Percentiles rank a stretch among this genome's conserved stretches.
Evolutionary conservation across 345 rosid genomes (phyloP).

Genomic region (Eucalyptus viminalis): DNA sequence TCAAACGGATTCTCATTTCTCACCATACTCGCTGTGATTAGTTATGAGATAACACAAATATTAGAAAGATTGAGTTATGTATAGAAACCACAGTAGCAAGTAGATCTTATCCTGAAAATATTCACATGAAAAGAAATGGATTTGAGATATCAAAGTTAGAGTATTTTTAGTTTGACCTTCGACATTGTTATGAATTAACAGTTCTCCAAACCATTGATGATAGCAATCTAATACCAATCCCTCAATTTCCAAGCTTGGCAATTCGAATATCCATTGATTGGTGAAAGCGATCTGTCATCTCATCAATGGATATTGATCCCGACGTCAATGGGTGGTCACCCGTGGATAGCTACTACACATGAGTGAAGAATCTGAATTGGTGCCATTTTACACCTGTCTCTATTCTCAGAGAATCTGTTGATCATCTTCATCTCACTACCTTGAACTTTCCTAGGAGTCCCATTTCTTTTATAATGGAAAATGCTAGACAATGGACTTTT

Average conservation of each 20-base stretch:
- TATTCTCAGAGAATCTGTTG: not conserved
- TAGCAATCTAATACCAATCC: not conserved
- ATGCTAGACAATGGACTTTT: not conserved
- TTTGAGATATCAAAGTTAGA: not conserved
- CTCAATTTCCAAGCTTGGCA: not conserved
- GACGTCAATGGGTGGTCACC: not conserved
- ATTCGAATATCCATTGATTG: not conserved
- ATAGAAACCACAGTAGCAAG: not conserved
- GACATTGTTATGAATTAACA: not conserved
- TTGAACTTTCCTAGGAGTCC: not conserved
- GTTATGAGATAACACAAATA: not conserved
- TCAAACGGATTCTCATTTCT: not conserved
- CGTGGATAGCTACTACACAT: not conserved
- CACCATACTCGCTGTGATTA: not conserved
- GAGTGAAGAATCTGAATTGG: not conserved
- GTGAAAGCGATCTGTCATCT: not conserved
- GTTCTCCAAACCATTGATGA: not conserved
- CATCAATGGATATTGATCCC: not conserved
- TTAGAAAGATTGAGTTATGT: not conserved
- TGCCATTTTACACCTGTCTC: not conserved
- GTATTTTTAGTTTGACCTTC: not conserved
- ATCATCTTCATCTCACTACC: not conserved
- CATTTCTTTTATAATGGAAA: not conserved
- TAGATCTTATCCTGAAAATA: not conserved
- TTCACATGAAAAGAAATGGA: not conserved